phyloP scores from a whole-genome alignment of 805 yeast species.

The Torulaspora indica region DNA sequence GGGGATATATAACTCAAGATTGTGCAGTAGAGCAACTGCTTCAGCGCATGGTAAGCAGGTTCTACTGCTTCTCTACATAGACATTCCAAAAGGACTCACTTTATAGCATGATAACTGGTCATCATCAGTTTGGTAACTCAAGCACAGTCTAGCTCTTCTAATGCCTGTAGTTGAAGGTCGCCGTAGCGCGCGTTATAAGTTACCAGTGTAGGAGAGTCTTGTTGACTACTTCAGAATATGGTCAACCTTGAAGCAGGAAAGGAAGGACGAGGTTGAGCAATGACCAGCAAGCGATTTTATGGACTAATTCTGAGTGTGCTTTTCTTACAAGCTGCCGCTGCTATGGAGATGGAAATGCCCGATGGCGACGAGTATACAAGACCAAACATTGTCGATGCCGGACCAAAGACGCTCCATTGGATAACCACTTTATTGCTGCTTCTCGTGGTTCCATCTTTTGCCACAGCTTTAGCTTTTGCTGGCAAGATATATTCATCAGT shows the following conservation, averaged over 20 bases:
- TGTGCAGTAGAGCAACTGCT: background rate
- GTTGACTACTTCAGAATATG: background rate
- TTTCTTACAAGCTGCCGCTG: constrained; percentile 7
- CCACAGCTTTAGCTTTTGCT: constrained; percentile 53
- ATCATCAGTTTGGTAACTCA: background rate
- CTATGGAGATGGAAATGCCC: constrained; percentile 37
- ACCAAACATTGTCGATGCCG: constrained; percentile 43
- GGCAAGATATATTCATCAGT: constrained; percentile 44
- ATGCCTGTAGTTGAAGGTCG: background rate
- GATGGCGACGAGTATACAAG: constrained; percentile 32
- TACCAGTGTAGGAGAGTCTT: background rate
- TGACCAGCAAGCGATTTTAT: background rate
- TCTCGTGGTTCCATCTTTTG: constrained; percentile 52
- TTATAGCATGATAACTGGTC: background rate
- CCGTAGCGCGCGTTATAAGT: background rate
- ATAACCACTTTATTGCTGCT: constrained; percentile 44
- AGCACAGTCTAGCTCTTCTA: background rate
- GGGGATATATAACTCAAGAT: background rate
- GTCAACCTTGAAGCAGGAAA: too few relatives aligned
- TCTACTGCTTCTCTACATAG: background rate
- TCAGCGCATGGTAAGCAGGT: background rate
- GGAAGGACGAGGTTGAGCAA: background rate
- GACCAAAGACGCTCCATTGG: constrained; percentile 63
- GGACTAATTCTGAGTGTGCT: background rate
- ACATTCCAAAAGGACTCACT: background rate